A percentile compares a stretch with the other conserved stretches of the same genome.
Evolutionary conservation across 2,329 filamentous ascomycete genomes (phyloP).

Genomic region (Anthostomella pinea): DNA sequence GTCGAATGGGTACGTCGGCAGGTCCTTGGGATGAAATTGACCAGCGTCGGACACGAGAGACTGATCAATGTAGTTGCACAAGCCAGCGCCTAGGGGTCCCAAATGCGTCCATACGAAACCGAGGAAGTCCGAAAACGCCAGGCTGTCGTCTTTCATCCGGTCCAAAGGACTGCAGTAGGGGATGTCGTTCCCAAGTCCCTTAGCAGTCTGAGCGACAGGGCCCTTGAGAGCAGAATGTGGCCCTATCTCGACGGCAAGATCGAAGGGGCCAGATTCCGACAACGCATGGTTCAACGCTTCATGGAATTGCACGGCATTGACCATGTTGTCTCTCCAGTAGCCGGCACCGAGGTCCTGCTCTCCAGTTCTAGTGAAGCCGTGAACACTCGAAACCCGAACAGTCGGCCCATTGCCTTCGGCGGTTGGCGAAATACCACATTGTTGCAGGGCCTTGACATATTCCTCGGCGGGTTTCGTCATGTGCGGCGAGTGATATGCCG

Average conservation of each 20-base stretch:
- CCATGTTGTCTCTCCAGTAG: constrained; percentile 44
- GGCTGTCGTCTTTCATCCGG: constrained; percentile 20
- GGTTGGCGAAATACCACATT: constrained; percentile 27
- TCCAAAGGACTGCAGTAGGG: constrained; percentile 23
- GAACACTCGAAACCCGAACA: constrained; percentile 41
- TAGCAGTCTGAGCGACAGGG: constrained; percentile 23
- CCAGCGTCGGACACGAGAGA: constrained; percentile 7
- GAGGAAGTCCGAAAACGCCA: constrained; percentile 26
- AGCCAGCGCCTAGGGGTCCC: constrained; percentile 11
- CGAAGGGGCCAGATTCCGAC: constrained; percentile 21
- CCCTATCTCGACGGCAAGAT: constrained; percentile 30
- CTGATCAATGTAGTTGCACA: constrained; percentile 24
- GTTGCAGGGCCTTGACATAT: constrained; percentile 33
- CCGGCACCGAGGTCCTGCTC: constrained; percentile 19
- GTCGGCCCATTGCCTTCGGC: constrained; percentile 23
- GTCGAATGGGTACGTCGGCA: constrained; percentile 49
- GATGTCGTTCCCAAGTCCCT: constrained; percentile 16
- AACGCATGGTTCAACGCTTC: constrained; percentile 30
- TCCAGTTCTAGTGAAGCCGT: constrained; percentile 19
- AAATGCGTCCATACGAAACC: constrained; percentile 27
- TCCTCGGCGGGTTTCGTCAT: constrained; percentile 37
- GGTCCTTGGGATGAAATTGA: constrained; percentile 16
- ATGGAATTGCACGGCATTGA: constrained; percentile 38
- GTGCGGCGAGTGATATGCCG: constrained; percentile 49
- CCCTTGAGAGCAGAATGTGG: constrained; percentile 29